phyloP scores from a whole-genome alignment of 2,329 filamentous ascomycete genomes.

The Colletotrichum sp. region DNA sequence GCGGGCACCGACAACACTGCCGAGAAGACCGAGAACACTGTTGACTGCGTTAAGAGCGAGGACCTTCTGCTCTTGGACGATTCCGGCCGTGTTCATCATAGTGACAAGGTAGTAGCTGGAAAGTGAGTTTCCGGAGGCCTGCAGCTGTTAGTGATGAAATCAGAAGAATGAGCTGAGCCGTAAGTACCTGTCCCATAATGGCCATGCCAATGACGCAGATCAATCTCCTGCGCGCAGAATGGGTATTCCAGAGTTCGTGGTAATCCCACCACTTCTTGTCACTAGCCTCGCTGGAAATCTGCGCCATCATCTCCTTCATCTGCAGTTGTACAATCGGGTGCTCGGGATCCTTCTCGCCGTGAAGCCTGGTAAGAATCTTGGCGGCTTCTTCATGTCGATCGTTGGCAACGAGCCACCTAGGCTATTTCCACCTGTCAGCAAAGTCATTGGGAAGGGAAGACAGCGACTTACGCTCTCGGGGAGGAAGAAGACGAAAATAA shows the following conservation, averaged over 20 bases:
- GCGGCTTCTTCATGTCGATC: conserved; percentile 45
- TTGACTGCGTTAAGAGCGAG: conserved; percentile 59
- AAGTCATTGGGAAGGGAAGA: accelerated
- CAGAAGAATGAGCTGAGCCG: too few relatives aligned
- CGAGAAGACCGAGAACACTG: conserved; percentile 56
- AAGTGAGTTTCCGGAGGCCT: conserved; percentile 45
- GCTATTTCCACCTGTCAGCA: conserved; percentile 17
- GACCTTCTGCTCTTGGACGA: conserved; percentile 50
- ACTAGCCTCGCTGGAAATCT: conserved; percentile 51
- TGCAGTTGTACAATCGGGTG: conserved; percentile 58
- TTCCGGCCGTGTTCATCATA: conserved; percentile 55
- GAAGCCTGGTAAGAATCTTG: conserved; percentile 50
- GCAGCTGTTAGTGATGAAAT: not conserved
- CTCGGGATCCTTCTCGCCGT: conserved; percentile 55
- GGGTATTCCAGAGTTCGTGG: conserved; percentile 55
- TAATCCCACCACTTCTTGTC: conserved; percentile 65
- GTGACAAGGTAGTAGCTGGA: conserved; percentile 60
- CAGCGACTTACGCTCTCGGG: conserved; percentile 43
- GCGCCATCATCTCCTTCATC: conserved; percentile 51
- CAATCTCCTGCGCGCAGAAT: conserved; percentile 53
- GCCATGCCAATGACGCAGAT: conserved; percentile 56
- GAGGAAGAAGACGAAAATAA: conserved; percentile 45
- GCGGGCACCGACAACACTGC: conserved; percentile 57
- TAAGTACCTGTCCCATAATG: conserved; percentile 56
- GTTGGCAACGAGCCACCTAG: conserved; percentile 49